Evolutionary conservation across 169 alveolate species (phyloP).

Genomic region (Cryptosporidium tyzzeri): DNA sequence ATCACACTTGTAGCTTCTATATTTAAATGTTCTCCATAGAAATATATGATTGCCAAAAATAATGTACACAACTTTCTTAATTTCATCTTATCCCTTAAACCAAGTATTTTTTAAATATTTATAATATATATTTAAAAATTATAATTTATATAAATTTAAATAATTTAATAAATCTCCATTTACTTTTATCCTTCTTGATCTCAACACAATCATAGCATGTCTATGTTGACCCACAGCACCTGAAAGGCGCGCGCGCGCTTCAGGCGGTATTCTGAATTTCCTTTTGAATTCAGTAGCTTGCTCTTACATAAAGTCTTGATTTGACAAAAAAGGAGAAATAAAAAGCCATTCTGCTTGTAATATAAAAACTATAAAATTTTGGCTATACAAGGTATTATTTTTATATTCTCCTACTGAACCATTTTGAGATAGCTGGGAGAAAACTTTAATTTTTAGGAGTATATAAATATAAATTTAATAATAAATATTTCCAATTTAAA

Average conservation of each 20-base stretch:
- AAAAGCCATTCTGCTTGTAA: not conserved
- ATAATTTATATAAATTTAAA: not conserved
- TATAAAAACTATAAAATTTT: too few species aligned
- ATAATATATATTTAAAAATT: not conserved
- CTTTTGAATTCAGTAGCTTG: not conserved
- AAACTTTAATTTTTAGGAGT: not conserved
- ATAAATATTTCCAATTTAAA: too few species aligned
- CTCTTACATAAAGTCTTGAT: not conserved
- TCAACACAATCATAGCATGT: constrained; percentile 15
- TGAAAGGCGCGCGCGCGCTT: constrained; percentile 20
- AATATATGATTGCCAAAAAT: not conserved
- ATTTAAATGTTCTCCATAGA: not conserved
- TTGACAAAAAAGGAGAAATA: not conserved
- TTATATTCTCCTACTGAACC: not conserved
- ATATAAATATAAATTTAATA: too few species aligned
- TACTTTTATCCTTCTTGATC: not conserved
- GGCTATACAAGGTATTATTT: not conserved
- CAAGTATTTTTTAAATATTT: not conserved
- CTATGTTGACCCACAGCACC: constrained; percentile 65
- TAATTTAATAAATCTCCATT: not conserved
- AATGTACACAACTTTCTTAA: not conserved
- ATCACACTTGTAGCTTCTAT: not conserved
- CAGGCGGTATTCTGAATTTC: not conserved
- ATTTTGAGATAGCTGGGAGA: not conserved
- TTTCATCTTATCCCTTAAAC: not conserved